These are phyloP conservation scores for Borealophlyctis nickersoniae DNA, from an alignment of 192 early-diverging fungal species.

Conservation along the genomic window DNA sequence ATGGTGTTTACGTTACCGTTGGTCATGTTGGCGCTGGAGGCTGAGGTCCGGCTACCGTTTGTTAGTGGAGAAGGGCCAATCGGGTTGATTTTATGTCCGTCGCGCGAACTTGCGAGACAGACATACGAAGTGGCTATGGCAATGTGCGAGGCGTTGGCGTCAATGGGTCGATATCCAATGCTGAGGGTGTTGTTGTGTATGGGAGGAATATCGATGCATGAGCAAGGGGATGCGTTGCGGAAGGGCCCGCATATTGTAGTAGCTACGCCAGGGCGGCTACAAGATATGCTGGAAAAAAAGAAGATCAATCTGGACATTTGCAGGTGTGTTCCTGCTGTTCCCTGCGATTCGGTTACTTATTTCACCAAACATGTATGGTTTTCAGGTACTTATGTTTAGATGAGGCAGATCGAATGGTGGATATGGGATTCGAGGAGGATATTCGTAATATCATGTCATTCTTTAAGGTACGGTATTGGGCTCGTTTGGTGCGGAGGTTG, in stretches of 20 bases:
- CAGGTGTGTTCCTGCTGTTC: conserved; percentile 49
- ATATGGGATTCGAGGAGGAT: conserved; percentile 98
- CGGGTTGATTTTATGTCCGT: conserved; percentile 92
- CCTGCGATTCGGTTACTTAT: neutral
- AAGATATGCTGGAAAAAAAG: conserved; percentile 87
- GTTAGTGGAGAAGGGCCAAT: conserved; percentile 85
- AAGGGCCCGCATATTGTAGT: conserved; percentile 91
- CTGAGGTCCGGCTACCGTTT: conserved; percentile 80
- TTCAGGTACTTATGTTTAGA: conserved; percentile 81
- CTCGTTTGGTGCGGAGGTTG: no score
- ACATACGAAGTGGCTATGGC: conserved; percentile 81
- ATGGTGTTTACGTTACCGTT: conserved; percentile 92
- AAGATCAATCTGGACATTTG: conserved; percentile 86
- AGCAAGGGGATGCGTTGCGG: conserved; percentile 71
- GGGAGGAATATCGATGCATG: conserved; percentile 91
- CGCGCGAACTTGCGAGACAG: conserved; percentile 92
- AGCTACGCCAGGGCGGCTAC: conserved; percentile 91
- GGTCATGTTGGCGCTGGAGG: conserved; percentile 89
- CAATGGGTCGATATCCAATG: conserved; percentile 64
- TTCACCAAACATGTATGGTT: conserved; percentile 7
- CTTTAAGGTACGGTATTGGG: conserved; percentile 69
- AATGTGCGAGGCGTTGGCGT: conserved; percentile 57
- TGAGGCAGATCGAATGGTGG: conserved; percentile 98
- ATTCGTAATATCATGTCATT: conserved; percentile 93
- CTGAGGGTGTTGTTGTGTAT: conserved; percentile 83